Conservation (phyloP, 2,329 filamentous ascomycete species). For the Cladophialophora psammophila region DNA sequence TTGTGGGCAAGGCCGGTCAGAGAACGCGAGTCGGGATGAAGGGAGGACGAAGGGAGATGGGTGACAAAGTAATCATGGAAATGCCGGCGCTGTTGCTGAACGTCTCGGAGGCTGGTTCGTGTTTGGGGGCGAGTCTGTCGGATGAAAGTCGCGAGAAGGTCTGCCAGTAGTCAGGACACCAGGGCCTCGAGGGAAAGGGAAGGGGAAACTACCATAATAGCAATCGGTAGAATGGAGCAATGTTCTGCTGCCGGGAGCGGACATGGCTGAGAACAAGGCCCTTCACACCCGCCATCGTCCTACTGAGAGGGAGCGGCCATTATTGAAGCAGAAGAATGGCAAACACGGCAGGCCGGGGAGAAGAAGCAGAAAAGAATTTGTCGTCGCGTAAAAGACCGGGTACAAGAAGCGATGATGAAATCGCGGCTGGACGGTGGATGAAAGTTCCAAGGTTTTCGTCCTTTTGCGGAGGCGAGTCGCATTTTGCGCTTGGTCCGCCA, state of each 20-base stretch:
- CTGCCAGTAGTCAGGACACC: slow-evolving; percentile 41
- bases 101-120: slow-evolving; percentile 25
- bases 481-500: background rate
- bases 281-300: slow-evolving; percentile 37
- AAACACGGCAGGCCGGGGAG: background rate
- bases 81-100: slow-evolving; percentile 51
- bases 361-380: background rate
- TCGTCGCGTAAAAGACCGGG: too few relatives aligned
- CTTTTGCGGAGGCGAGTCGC: slow-evolving; percentile 9
- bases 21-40: slow-evolving; percentile 82
- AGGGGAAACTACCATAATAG: slow-evolving; percentile 37
- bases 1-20: slow-evolving; percentile 76
- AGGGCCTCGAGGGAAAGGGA: slow-evolving; percentile 9
- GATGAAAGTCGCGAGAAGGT: slow-evolving; percentile 47
- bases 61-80: slow-evolving; percentile 99
- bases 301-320: slow-evolving; percentile 21
- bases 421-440: background rate
- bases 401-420: background rate
- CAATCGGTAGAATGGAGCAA: slow-evolving; percentile 31
- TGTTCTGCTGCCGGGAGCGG: slow-evolving; percentile 31
- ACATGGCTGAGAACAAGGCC: slow-evolving; percentile 34
- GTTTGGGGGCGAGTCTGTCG: slow-evolving; percentile 37
- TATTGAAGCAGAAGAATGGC: background rate
- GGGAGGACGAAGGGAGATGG: slow-evolving; percentile 88
- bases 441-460: background rate